Base-by-base conservation (phyloP, 768 basidiomycete genomes). In the Tulasnella sp. region DNA sequence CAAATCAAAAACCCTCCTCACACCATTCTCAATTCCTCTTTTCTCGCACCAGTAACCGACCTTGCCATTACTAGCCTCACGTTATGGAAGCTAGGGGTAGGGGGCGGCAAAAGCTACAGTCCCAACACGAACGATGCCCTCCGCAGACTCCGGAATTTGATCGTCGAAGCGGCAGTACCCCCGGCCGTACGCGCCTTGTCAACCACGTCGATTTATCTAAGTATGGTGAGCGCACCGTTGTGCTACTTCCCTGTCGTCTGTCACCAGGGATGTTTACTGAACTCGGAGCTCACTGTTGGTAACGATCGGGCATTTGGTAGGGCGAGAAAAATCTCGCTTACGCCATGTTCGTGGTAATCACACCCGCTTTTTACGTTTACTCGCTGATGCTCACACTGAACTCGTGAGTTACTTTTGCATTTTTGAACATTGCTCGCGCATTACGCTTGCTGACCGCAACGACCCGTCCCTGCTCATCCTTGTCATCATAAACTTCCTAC, bases 111-210 rank as follows among this genome's bases (percentile, higher is more conserved):
- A 37, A 37, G 64, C 64, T 77, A 44, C 76, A 34, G 54, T 18
- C 48, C 46, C 58, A 64, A 77, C 24, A 77, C 76, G 40, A 9
- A 77, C 34, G 44, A 48, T 12, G 76, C 60, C 11, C 46, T 77
- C 6, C 4, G 6, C 2, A 50, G 54, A 77, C 76, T 77, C 24
- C 64, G 41, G 12, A 50, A 42, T 18, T 40, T 77, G 9, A 77
- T 50, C 24, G 20, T 42, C 24, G 76, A 77, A 54, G 46, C 76
- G 40, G 76, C 76, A 4, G 48, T 77, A 28, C 76, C 76, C 18
- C 76, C 76, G 46, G n/a, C 54, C 2, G 20, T 77, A 40, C 60
- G 24, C 24, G 48, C 76, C 8, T 0, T 16, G n/a, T 34, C 60
- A 12, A 77, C 2, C 37, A 31, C 60, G 37, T 5, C 50, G 12